These are phyloP conservation scores for Tolypocladium capitatum DNA, from an alignment of 2,329 filamentous ascomycete species.

Conservation along the genomic window DNA sequence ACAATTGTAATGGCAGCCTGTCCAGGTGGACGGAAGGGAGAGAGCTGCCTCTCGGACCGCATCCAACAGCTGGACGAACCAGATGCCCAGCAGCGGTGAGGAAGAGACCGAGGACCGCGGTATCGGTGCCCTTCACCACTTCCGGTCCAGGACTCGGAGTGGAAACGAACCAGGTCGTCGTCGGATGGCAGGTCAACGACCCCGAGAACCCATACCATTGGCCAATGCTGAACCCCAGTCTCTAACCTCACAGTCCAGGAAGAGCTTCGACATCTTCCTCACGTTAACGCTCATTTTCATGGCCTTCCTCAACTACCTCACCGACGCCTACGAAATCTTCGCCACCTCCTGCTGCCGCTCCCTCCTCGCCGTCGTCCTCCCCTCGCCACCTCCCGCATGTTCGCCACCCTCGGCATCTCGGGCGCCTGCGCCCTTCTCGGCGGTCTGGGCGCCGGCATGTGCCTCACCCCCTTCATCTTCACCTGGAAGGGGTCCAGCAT, in stretches of 20 bases:
- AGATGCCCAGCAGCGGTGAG: constrained; percentile 24
- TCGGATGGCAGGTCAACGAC: constrained; percentile 34
- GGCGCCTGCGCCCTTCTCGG: constrained; percentile 41
- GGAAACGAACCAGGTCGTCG: constrained; percentile 18
- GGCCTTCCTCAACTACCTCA: constrained; percentile 50
- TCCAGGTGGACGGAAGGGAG: constrained; percentile 12
- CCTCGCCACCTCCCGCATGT: constrained; percentile 39
- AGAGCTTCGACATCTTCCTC: constrained; percentile 38
- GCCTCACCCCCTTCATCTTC: constrained; percentile 36
- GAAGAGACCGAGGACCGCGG: constrained; percentile 26
- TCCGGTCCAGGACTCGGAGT: constrained; percentile 19
- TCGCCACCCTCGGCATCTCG: constrained; percentile 29
- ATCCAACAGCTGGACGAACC: constrained; percentile 19
- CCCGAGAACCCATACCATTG: constrained; percentile 42
- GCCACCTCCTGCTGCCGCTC: constrained; percentile 76
- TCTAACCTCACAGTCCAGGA: constrained; percentile 32
- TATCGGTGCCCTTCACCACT: constrained; percentile 19
- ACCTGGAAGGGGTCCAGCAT: constrained; percentile 42
- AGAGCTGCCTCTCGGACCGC: constrained; percentile 10
- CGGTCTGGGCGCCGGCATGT: constrained; percentile 36
- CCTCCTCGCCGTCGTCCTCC: constrained; percentile 72
- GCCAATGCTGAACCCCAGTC: constrained; percentile 11
- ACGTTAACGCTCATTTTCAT: constrained; percentile 51
- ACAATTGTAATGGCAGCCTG: background rate
- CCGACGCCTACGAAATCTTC: constrained; percentile 54